Base-by-base conservation (phyloP, 2,329 filamentous ascomycete species). In the Sporothrix protearum region DNA sequence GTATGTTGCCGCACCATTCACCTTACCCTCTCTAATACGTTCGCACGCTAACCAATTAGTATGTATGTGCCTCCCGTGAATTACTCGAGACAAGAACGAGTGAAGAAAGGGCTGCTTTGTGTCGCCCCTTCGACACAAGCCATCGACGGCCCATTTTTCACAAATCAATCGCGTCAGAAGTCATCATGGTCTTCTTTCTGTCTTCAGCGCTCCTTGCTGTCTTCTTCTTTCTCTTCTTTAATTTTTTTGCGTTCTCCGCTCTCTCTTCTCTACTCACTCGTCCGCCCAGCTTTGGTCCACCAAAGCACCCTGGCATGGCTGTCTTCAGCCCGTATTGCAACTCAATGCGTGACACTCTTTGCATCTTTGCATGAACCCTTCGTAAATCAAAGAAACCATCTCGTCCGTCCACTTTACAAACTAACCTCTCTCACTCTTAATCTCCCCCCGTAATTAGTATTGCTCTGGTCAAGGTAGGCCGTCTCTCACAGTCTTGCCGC, bases 401-500 rank as follows among this genome's bases (percentile, higher is more conserved):
- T 9, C 25, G n/a, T 36, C n/a, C 51, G 57, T 63, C 61, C 53
- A 66, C 55, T 59, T 64, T 39, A 39, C 77, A 74, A 78, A 66
- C 78, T 83, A 79, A 84, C 80, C 70, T 71, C 72, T 75, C 25
- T 74, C 71, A 73, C 75, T 71, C 74, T 73, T 71, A 75, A 73
- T 76, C 71, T 68, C 51, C 22, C 45, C 16, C 22, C 64, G 57
- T 67, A 75, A 72, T 79, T 79, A 93, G 90, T 79, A 93, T 94
- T 80, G 92, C 91, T 59, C 83, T 94, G 36, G 88, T 89, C 76
- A 93, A 93, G 82, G 87, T 87, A 77, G 64, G 80, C 73, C 39
- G 47, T 12, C 19, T 61, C 61, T 64, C 30, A 2, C 19, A 22
- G 33, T 12, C 25, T 8, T 5, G 3, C 22, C 10, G 22, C 12